Percentiles rank a stretch among this genome's conserved stretches.
Conservation (phyloP, 192 early-diverging fungal species). For the Dispira simplex region DNA sequence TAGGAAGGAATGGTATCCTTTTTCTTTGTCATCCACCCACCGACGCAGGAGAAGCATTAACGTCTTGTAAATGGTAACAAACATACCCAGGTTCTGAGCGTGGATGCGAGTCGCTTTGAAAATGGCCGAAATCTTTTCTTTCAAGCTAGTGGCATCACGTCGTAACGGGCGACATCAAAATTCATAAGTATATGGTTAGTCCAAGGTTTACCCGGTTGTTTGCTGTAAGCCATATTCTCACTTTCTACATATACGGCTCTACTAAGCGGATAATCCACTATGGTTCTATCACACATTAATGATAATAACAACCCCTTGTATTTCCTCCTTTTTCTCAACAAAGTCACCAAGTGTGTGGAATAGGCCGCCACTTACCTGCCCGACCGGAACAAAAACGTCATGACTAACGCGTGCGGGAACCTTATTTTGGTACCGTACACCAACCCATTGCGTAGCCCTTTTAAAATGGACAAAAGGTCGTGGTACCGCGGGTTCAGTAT, state of each 20-base stretch:
- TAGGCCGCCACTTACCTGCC: slow-evolving; percentile 40
- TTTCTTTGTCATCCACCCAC: slow-evolving; percentile 60
- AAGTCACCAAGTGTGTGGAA: not conserved
- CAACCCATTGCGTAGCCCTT: slow-evolving; percentile 86
- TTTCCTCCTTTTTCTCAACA: too few relatives aligned
- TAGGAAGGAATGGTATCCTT: slow-evolving; percentile 64
- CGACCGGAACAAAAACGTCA: slow-evolving; percentile 87
- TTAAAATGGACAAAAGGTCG: slow-evolving; percentile 68
- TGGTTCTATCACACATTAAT: too few relatives aligned
- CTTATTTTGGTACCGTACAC: slow-evolving; percentile 95
- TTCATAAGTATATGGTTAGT: too few relatives aligned
- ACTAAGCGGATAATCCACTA: too few relatives aligned
- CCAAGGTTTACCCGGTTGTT: too few relatives aligned
- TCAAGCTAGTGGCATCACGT: slow-evolving; percentile 29
- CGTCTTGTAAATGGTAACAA: slow-evolving; percentile 91
- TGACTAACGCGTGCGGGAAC: slow-evolving; percentile 93
- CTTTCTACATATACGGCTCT: not conserved
- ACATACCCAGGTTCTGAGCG: slow-evolving; percentile 73
- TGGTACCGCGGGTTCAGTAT: slow-evolving; percentile 61
- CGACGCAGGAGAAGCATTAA: slow-evolving; percentile 61
- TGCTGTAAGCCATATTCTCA: too few relatives aligned
- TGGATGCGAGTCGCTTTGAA: slow-evolving; percentile 80
- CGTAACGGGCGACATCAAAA: not conserved
- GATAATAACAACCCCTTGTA: too few relatives aligned
- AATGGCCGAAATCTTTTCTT: slow-evolving; percentile 62